Conservation (phyloP, 1,284 basidiomycete genomes). For the Exsudoporus floridanus region DNA sequence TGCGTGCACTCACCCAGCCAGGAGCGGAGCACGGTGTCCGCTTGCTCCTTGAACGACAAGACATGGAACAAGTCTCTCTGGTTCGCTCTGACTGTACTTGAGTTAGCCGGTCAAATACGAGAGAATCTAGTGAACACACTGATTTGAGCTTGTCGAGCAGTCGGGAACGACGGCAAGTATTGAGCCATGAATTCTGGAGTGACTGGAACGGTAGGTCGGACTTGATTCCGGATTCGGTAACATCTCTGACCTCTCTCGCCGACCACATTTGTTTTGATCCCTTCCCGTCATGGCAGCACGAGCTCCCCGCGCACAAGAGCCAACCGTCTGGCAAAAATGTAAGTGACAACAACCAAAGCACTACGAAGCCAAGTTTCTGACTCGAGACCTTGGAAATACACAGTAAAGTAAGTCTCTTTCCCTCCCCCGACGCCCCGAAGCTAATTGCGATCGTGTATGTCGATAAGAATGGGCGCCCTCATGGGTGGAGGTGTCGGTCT, state of each 20-base stretch:
- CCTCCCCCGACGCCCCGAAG: constrained; percentile 5
- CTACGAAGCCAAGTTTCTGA: constrained; percentile 19
- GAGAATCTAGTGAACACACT: constrained; percentile 49
- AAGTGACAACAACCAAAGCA: constrained; percentile 30
- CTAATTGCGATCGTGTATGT: constrained; percentile 13
- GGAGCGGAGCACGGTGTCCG: constrained; percentile 72
- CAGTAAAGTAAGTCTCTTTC: constrained; percentile 49
- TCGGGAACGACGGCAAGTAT: constrained; percentile 53
- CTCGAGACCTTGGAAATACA: background rate
- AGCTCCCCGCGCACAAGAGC: constrained; percentile 47
- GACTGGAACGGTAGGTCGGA: constrained; percentile 3
- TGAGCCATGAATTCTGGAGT: constrained; percentile 26
- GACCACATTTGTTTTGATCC: background rate
- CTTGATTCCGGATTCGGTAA: background rate
- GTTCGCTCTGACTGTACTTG: constrained; percentile 71
- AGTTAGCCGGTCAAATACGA: constrained; percentile 5
- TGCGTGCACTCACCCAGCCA: constrained; percentile 63
- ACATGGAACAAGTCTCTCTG: constrained; percentile 84
- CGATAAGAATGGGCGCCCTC: constrained; percentile 81
- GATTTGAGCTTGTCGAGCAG: constrained; percentile 82
- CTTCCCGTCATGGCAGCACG: constrained; percentile 28
- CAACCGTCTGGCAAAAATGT: constrained; percentile 77
- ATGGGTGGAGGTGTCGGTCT: constrained; percentile 92
- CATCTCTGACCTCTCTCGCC: background rate
- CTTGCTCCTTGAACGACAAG: constrained; percentile 70